Evolutionary conservation across 2,329 filamentous ascomycete genomes (phyloP).

Genomic region (Sporothrix pseudoabietina): DNA sequence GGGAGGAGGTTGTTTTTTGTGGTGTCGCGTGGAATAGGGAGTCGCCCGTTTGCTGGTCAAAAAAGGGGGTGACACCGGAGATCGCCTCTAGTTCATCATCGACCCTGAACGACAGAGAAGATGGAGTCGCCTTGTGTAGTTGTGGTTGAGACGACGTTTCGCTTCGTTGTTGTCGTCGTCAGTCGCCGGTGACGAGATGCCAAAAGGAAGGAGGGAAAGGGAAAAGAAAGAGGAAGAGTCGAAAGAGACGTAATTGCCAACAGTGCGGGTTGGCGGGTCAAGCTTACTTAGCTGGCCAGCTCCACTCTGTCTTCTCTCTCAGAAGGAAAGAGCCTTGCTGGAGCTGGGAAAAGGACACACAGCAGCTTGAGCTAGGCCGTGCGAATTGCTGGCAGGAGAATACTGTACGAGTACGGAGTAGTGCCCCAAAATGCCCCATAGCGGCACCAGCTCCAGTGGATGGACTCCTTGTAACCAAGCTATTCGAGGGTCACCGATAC

Average conservation of each 20-base stretch:
- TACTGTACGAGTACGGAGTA: background rate
- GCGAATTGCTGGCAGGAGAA: background rate
- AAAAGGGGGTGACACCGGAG: background rate
- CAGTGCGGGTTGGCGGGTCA: background rate
- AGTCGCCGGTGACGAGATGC: background rate
- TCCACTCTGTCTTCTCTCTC: background rate
- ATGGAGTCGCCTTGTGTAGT: slow-evolving; percentile 8
- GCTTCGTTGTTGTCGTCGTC: slow-evolving; percentile 11
- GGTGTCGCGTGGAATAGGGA: background rate
- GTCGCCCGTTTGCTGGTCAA: background rate
- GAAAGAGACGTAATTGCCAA: background rate
- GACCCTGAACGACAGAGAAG: background rate
- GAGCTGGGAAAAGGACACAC: slow-evolving; percentile 19
- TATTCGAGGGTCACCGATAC: background rate
- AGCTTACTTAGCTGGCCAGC: slow-evolving; percentile 4
- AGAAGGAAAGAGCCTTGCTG: background rate
- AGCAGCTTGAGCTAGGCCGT: slow-evolving; percentile 14
- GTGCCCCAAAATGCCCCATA: background rate
- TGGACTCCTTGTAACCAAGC: background rate
- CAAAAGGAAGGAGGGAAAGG: background rate
- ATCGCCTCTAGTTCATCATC: slow-evolving; percentile 15
- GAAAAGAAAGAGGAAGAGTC: background rate
- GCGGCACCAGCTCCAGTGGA: background rate
- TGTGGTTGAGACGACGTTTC: background rate
- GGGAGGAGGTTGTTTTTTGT: background rate